Percentiles rank a stretch among this genome's conserved stretches.
Conservation (phyloP, 2,329 filamentous ascomycete species). For the Davidsoniella eucalypti region DNA sequence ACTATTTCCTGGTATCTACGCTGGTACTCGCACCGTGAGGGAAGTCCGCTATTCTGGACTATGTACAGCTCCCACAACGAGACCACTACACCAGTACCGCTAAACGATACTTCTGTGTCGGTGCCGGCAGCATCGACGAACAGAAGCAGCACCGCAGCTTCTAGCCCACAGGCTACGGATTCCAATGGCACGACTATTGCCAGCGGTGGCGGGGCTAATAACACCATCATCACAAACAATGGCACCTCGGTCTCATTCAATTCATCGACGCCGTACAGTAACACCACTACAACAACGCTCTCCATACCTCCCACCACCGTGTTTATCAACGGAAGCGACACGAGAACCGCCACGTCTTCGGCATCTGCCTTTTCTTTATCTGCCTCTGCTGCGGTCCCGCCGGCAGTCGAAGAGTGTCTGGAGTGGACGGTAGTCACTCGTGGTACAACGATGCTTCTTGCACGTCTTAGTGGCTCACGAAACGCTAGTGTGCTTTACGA, state of each 20-base stretch:
- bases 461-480: constrained; percentile 3
- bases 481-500: constrained; percentile 12
- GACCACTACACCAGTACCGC: constrained; percentile 5
- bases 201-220: background rate
- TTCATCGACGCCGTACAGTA: background rate
- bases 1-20: constrained; percentile 13
- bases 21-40: constrained; percentile 9
- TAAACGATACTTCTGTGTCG: constrained; percentile 4
- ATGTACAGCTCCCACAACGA: constrained; percentile 11
- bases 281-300: background rate
- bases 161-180: background rate
- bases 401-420: constrained; percentile 6
- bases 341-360: background rate
- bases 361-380: background rate
- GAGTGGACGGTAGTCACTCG: constrained; percentile 13
- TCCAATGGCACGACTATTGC: background rate
- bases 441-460: constrained; percentile 10
- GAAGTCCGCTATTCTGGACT: constrained; percentile 12
- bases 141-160: background rate
- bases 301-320: background rate
- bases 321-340: background rate
- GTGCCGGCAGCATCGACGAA: background rate
- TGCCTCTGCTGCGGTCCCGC: background rate
- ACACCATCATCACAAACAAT: background rate
- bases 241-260: background rate